Conservation (phyloP, 192 early-diverging fungal genomes). For the Coemansia asiatica region DNA sequence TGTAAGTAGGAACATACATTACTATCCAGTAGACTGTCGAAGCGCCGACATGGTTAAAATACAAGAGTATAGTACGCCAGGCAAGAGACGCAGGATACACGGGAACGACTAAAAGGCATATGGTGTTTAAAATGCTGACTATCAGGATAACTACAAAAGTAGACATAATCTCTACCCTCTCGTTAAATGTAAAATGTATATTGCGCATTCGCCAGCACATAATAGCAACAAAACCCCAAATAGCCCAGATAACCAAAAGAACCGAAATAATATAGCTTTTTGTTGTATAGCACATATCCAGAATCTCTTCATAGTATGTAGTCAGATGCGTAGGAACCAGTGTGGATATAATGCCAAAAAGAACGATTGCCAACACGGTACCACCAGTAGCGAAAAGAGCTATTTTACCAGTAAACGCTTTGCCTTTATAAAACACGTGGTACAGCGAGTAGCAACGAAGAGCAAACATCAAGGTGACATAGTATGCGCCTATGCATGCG, state of each 20-base stretch:
- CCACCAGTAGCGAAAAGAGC: slow-evolving; percentile 9
- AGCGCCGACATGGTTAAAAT: slow-evolving; percentile 39
- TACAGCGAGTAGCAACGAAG: slow-evolving; percentile 46
- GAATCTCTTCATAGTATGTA: slow-evolving; percentile 26
- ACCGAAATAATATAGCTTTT: slow-evolving; percentile 18
- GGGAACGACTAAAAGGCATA: slow-evolving; percentile 21
- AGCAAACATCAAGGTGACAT: slow-evolving; percentile 30
- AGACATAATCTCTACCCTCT: slow-evolving; percentile 20
- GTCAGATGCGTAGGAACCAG: slow-evolving; percentile 28
- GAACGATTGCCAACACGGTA: slow-evolving; percentile 11
- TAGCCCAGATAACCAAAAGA: slow-evolving; percentile 26
- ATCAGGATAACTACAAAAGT: slow-evolving; percentile 22
- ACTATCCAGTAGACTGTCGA: slow-evolving; percentile 36
- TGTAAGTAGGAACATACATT: slow-evolving; percentile 44
- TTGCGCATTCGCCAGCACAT: slow-evolving; percentile 48
- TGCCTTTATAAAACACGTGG: slow-evolving; percentile 35
- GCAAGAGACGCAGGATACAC: slow-evolving; percentile 34
- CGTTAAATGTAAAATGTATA: slow-evolving; percentile 47
- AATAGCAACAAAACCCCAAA: slow-evolving; percentile 21
- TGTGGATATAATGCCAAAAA: slow-evolving; percentile 38
- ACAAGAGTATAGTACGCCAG: slow-evolving; percentile 40
- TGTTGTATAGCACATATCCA: slow-evolving; percentile 35
- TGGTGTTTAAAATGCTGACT: slow-evolving; percentile 32
- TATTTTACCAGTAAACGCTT: slow-evolving; percentile 27
- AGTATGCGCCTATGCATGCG: slow-evolving; percentile 37